Evolutionary conservation across 1,139 yeast species (phyloP).

Genomic region (Kazachstania sp.): DNA sequence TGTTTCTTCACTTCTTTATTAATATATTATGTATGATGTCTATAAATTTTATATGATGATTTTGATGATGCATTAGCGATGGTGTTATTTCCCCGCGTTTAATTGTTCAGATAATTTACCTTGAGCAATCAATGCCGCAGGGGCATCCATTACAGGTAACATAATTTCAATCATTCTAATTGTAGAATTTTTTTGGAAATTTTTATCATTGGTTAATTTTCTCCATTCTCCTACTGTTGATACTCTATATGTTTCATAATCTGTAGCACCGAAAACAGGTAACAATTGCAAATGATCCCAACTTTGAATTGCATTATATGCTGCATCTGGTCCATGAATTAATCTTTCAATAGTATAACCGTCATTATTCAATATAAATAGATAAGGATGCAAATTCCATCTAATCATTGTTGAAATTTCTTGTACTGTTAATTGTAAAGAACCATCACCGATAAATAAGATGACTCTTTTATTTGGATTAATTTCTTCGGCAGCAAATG

Average conservation of each 20-base stretch:
- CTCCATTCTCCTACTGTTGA: conserved; percentile 60
- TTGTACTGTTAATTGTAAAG: background rate
- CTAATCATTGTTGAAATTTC: background rate
- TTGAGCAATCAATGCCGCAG: conserved; percentile 59
- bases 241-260: conserved; percentile 42
- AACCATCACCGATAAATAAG: conserved; percentile 1
- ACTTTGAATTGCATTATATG: background rate
- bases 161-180: conserved; percentile 72
- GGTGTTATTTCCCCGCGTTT: conserved; percentile 34
- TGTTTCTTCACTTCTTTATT: no score
- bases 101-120: conserved; percentile 67
- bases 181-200: conserved; percentile 41
- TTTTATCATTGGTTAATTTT: conserved; percentile 42
- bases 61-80: background rate
- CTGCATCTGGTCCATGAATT: conserved; percentile 1
- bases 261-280: conserved; percentile 37
- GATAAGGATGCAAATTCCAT: background rate
- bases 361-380: background rate
- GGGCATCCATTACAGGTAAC: conserved; percentile 77
- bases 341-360: background rate
- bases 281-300: background rate
- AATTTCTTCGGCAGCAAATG: background rate
- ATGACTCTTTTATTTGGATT: background rate
- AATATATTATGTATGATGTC: no score
- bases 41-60: background rate